Conservation (phyloP, 352 stramenopile genomes). For the Pythium myriotylum region DNA sequence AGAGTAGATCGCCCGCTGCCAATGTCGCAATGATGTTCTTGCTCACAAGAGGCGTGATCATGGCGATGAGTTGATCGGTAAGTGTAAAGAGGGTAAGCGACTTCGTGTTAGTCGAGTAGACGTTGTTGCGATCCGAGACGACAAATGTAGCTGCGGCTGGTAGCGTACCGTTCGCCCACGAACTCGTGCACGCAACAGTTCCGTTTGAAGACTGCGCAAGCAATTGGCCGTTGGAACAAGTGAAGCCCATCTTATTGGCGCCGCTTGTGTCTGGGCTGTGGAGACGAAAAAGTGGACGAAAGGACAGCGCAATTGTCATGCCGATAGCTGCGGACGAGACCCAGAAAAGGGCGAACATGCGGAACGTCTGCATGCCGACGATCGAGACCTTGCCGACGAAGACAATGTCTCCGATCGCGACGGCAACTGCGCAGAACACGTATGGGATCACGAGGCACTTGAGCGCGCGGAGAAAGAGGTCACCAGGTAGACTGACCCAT, state of each 20-base stretch:
- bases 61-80: conserved; percentile 63
- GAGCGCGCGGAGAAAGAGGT: conserved; percentile 76
- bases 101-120: conserved; percentile 41
- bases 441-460: conserved; percentile 82
- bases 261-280: background rate
- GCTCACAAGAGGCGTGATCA: conserved; percentile 58
- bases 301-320: conserved; percentile 56
- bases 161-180: conserved; percentile 9
- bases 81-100: conserved; percentile 48
- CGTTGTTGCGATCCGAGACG: conserved; percentile 49
- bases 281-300: conserved; percentile 58
- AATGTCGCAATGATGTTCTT: conserved; percentile 67
- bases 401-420: conserved; percentile 77
- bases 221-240: conserved; percentile 46
- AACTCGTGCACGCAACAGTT: conserved; percentile 12
- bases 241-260: conserved; percentile 47
- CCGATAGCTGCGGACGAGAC: conserved; percentile 50
- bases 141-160: conserved; percentile 33
- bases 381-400: conserved; percentile 75
- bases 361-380: conserved; percentile 64
- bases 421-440: conserved; percentile 79
- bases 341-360: conserved; percentile 64
- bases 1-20: conserved; percentile 49
- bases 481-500: conserved; percentile 71
- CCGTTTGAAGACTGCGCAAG: conserved; percentile 24